A percentile compares a stretch with the other conserved stretches of the same genome.
Evolutionary conservation across 176 grass and related monocot genomes (phyloP).

Genomic region (Panicum miliaceum): DNA sequence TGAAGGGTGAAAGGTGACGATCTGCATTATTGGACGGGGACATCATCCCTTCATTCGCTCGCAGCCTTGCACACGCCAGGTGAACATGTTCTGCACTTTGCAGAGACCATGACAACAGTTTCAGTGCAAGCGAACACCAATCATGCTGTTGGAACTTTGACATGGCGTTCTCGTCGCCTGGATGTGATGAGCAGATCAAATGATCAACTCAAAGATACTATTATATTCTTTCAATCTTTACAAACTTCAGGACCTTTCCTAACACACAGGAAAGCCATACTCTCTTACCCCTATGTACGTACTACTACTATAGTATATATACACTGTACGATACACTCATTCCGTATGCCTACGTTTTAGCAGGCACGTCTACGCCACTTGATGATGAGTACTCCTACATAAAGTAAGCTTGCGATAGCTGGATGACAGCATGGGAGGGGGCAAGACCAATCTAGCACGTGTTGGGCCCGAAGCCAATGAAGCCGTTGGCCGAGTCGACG

Average conservation of each 20-base stretch:
- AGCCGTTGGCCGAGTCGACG: constrained; percentile 72
- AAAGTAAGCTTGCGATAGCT: neutral
- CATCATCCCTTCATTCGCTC: neutral
- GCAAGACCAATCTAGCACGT: constrained; percentile 53
- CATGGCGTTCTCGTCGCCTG: too few relatives aligned
- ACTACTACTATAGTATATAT: neutral
- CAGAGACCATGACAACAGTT: neutral
- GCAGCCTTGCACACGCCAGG: neutral
- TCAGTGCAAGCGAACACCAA: neutral
- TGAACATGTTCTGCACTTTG: neutral
- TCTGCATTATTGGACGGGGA: neutral
- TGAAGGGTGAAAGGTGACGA: neutral
- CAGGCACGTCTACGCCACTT: constrained; percentile 1
- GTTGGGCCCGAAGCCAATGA: constrained; percentile 81
- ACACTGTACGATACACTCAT: neutral
- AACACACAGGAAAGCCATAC: neutral
- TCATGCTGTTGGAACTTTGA: neutral
- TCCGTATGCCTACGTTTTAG: neutral
- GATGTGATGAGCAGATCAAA: too few relatives aligned
- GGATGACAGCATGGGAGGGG: neutral
- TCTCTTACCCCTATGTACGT: neutral
- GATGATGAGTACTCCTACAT: neutral
- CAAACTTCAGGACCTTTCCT: neutral
- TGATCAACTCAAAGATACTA: neutral
- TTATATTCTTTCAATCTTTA: neutral